Evolutionary conservation across 2,329 filamentous ascomycete genomes (phyloP), one percentile per base, ranked within the genome.

Genomic region (Trichocomaceae sp.): DNA sequence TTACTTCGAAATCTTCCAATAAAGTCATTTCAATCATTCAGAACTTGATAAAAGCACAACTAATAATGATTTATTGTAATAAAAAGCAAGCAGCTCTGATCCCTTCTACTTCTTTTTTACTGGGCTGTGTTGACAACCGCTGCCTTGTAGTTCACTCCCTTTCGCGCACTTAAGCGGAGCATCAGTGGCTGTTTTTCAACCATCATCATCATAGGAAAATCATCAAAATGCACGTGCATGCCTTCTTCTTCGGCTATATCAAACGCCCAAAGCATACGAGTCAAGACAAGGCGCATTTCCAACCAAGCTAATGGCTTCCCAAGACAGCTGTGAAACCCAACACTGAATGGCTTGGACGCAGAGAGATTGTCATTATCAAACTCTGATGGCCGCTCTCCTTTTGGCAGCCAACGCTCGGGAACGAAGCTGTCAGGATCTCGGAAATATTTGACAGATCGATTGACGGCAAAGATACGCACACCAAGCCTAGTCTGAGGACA

Each of bases 261-360:
- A 39, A 53, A 41, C 29, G 50, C 10, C 33, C 47, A 50, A 45
- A 52, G 33, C 5, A 45, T 45, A 17, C 39, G 37, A 3, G 50
- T 45, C 26, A 52, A 35, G 50, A 45, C 31, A 13, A 52, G 50
- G 7, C 50, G 37, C 39, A 52, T 52, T 45, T 52, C 50, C 10
- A 33, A 3, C 26, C 9, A 35, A 33, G 50, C 50, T 8, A 52
- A 35, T 22, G 39, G 31, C 39, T 52, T 52, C 12, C 39, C 37
- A 13, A 42, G 15, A 17, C 50, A 45, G 23, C 46, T 47, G 17
- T 47, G 46, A 20, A 47, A 47, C 13, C 46, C 46, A 20, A 47
- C 3, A 9, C 46, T 35, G 26, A 45, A 52, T n/a, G 26, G 17
- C 19, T 52, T 45, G 13, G 22, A 42, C 10, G 15, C 50, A 22